These are phyloP conservation scores for Umbilicus rupestris DNA, from an alignment of 164 flowering plant genomes.

Conservation along the genomic window DNA sequence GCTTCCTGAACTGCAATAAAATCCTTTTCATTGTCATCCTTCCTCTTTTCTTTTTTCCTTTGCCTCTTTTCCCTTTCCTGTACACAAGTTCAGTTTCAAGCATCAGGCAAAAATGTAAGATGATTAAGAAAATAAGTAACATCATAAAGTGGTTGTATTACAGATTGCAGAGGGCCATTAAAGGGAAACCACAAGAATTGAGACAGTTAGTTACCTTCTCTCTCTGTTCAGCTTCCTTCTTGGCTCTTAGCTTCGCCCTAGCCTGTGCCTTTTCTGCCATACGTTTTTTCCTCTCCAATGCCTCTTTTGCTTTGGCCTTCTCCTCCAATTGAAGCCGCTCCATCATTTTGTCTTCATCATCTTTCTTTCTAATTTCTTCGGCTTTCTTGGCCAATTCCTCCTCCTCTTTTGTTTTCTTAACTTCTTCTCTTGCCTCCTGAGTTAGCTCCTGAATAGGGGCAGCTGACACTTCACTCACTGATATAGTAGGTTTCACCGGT, in stretches of 20 bases:
- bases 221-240: conserved; percentile 75
- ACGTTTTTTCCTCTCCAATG: conserved; percentile 74
- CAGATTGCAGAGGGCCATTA: background rate
- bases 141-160: background rate
- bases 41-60: conserved; percentile 53
- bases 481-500: conserved; percentile 16
- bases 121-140: background rate
- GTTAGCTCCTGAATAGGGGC: conserved; percentile 23
- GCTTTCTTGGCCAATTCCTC: conserved; percentile 45
- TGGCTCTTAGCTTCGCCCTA: conserved; percentile 57
- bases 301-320: conserved; percentile 75
- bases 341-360: conserved; percentile 52
- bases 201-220: conserved; percentile 46
- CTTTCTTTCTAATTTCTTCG: conserved; percentile 51
- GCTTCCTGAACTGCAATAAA: conserved; percentile 22
- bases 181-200: background rate
- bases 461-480: conserved; percentile 17
- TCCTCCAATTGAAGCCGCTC: conserved; percentile 64
- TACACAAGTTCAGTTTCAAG: conserved; percentile 10
- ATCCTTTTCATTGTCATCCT: conserved; percentile 23
- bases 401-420: conserved; percentile 41
- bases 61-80: conserved; percentile 74
- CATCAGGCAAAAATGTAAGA: background rate
- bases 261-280: conserved; percentile 67
- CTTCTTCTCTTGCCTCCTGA: conserved; percentile 31